Percentiles rank a stretch among this genome's conserved stretches.
These are phyloP conservation scores for Rhinocladiella similis DNA, from an alignment of 2,329 filamentous ascomycete genomes.

Conservation along the genomic window DNA sequence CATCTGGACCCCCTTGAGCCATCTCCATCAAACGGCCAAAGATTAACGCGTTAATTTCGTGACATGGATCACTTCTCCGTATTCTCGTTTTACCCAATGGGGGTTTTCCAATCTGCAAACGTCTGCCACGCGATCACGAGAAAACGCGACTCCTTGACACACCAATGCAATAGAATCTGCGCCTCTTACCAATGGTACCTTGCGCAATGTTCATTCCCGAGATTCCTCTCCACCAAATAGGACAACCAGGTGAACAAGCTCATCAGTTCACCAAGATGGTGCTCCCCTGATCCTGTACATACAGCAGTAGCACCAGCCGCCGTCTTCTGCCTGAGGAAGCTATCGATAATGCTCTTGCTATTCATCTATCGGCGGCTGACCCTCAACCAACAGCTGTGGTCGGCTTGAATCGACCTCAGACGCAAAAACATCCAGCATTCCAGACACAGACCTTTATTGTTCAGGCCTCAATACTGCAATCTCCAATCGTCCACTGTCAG, in stretches of 20 bases:
- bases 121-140: constrained; percentile 23
- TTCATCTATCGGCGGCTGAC: neutral
- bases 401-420: neutral
- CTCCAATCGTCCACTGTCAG: constrained; percentile 13
- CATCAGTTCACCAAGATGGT: neutral
- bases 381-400: neutral
- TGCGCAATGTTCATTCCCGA: constrained; percentile 4
- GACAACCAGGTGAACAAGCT: neutral
- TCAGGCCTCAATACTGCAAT: constrained; percentile 7
- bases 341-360: neutral
- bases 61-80: constrained; percentile 5
- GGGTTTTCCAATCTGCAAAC: constrained; percentile 9
- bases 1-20: neutral
- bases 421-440: constrained; percentile 17
- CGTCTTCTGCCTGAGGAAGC: neutral
- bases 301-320: no score
- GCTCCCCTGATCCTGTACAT: constrained; percentile 15
- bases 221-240: constrained; percentile 1
- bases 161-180: constrained; percentile 11
- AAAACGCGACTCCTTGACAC: constrained; percentile 20
- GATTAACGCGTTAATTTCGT: constrained; percentile 29
- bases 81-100: constrained; percentile 16
- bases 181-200: constrained; percentile 2
- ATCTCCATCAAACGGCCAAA: constrained; percentile 5
- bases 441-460: constrained; percentile 7